Conservation (phyloP, 768 basidiomycete genomes). For the Kwoniella bestiolae region DNA sequence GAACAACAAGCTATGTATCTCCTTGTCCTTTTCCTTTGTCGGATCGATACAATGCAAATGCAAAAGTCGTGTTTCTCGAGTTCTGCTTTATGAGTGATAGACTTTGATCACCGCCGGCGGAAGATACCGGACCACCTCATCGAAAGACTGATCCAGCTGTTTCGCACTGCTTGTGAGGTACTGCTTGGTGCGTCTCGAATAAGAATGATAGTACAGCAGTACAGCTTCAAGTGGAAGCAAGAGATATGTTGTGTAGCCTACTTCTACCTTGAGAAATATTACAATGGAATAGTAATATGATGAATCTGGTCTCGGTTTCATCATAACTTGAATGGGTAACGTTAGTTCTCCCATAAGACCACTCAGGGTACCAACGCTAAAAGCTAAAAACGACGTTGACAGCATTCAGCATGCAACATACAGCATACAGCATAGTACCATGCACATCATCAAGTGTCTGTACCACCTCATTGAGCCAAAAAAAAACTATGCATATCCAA, state of each 20-base stretch:
- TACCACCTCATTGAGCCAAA: no score
- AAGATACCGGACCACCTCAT: background rate
- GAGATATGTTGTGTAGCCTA: no score
- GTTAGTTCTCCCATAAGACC: no score
- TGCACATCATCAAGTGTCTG: background rate
- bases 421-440: no score
- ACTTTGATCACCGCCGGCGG: background rate
- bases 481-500: background rate
- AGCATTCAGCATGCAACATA: no score
- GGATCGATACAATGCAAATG: background rate
- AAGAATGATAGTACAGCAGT: background rate
- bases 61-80: background rate
- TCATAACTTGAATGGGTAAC: background rate
- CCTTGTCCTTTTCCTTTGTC: background rate
- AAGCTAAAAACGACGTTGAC: no score
- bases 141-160: background rate
- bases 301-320: no score
- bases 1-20: no score
- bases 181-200: background rate
- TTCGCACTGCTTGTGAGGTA: no score
- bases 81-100: background rate
- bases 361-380: no score
- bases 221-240: no score
- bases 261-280: background rate
- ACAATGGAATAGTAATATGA: background rate